phyloP scores from a whole-genome alignment of 2,329 filamentous ascomycete genomes.

The Cladosporium sp. region DNA sequence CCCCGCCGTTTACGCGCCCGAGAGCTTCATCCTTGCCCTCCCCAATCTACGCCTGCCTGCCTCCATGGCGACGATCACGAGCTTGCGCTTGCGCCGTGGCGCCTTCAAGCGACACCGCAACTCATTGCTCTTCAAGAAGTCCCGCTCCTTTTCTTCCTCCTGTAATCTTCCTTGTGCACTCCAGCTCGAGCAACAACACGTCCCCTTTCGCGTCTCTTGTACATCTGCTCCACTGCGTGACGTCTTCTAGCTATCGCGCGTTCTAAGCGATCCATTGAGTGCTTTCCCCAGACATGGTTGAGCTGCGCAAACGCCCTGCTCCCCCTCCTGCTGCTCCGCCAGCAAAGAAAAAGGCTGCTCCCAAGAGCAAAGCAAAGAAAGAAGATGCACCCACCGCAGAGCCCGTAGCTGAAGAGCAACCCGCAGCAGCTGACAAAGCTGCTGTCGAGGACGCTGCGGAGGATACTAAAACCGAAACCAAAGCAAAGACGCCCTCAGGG shows the following conservation, averaged over 20 bases:
- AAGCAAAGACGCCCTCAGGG: slow-evolving; percentile 15
- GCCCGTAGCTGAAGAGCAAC: slow-evolving; percentile 3
- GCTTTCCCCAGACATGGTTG: slow-evolving; percentile 46
- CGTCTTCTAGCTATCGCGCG: neutral
- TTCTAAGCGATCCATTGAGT: slow-evolving; percentile 7
- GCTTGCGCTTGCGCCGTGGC: slow-evolving; percentile 15
- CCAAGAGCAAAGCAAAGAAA: slow-evolving; percentile 31
- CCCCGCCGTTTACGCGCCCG: slow-evolving; percentile 4
- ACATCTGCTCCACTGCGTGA: neutral
- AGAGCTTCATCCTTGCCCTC: slow-evolving; percentile 4
- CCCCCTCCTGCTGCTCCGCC: slow-evolving; percentile 50
- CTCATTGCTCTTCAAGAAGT: slow-evolving; percentile 4
- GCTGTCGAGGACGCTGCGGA: slow-evolving; percentile 19
- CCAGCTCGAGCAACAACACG: neutral
- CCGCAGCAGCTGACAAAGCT: neutral
- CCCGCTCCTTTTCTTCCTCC: neutral
- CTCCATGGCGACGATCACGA: neutral
- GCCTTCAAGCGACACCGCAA: slow-evolving; percentile 10
- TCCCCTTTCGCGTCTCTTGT: neutral
- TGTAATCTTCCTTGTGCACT: neutral
- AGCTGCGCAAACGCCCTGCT: slow-evolving; percentile 64
- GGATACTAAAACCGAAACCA: slow-evolving; percentile 3
- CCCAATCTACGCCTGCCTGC: neutral
- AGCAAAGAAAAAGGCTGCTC: slow-evolving; percentile 47
- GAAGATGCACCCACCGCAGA: slow-evolving; percentile 29